A percentile compares a stretch with the other conserved stretches of the same genome.
These are phyloP conservation scores for Triticum monococcum DNA, from an alignment of 176 grass and related monocot species.

Conservation along the genomic window DNA sequence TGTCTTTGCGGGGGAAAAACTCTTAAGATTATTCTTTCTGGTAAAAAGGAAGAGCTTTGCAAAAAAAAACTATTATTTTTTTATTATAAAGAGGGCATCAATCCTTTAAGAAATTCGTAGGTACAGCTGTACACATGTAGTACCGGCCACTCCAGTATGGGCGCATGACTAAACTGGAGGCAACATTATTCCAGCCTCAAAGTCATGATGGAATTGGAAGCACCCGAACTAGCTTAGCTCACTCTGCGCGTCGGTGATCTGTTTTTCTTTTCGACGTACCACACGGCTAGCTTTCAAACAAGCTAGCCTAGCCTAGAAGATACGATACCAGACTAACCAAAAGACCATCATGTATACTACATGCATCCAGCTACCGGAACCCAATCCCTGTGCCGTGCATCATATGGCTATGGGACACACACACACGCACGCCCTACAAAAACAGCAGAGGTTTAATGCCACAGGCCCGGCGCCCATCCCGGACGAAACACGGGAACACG, in stretches of 20 bases:
- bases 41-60: too few species aligned
- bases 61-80: too few species aligned
- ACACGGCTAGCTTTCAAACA: background rate
- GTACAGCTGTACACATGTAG: background rate
- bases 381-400: background rate
- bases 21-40: too few species aligned
- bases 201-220: conserved; percentile 3
- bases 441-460: background rate
- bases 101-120: background rate
- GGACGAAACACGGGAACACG: background rate
- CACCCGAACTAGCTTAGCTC: background rate
- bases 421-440: background rate
- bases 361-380: background rate
- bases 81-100: background rate
- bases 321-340: background rate
- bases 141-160: background rate
- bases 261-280: background rate
- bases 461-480: background rate
- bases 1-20: too few species aligned
- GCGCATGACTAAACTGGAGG: background rate
- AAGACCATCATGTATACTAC: background rate
- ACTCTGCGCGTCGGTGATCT: conserved; percentile 11
- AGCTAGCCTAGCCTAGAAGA: background rate
- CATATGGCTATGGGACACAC: background rate
- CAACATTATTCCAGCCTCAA: background rate